Base-by-base conservation (phyloP, 1,284 basidiomycete species). In the Apiotrichum brassicae region DNA sequence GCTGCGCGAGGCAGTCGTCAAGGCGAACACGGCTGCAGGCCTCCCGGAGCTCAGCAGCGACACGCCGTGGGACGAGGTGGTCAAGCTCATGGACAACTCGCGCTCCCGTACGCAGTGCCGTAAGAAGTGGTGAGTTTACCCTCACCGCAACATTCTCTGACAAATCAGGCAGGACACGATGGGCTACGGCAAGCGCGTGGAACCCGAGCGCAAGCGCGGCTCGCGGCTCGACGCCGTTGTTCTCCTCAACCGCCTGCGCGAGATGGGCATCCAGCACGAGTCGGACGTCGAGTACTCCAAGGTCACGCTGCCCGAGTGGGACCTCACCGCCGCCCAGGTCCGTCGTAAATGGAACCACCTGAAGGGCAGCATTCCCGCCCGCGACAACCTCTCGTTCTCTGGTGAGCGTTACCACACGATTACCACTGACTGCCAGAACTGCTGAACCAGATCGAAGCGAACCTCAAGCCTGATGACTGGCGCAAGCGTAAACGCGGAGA, bases 21-120 rank as follows among this genome's bases (percentile, higher is more conserved):
- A 55, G n/a, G 56, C 53, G 18, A 62, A 64, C 36, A 39, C 22
- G 2, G 39, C 48, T 5, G 38, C 60, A 12, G 60, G 60, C 6
- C 45, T 51, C 19, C 56, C 58, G 26, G 46, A 49, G 26, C 32
- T 59, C 1, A 42, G 46, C 6, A 35, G 41, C 20, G 63, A 65
- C 48, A 52, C 61, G 16, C 60, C 63, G 7, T 67, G 65, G 65
- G 60, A 63, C 19, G 53, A 59, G 2, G 59, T 67, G 2, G 39
- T 46, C 9, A 39, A 46, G 19, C 48, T 53, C 30, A 60, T 65
- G 61, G 44, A 28, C 36, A 20, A 20, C 14, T 20, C 44, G 20
- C 44, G 35, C 20, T 37, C 36, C 3, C 44, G 44, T n/a, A 38
- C 44, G 12, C 44, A 37, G 44, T 37, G 44, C 35, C 36, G 37